These are phyloP conservation scores for Helianthus annuus DNA, from an alignment of 129 eudicot genomes.

Conservation along the genomic window DNA sequence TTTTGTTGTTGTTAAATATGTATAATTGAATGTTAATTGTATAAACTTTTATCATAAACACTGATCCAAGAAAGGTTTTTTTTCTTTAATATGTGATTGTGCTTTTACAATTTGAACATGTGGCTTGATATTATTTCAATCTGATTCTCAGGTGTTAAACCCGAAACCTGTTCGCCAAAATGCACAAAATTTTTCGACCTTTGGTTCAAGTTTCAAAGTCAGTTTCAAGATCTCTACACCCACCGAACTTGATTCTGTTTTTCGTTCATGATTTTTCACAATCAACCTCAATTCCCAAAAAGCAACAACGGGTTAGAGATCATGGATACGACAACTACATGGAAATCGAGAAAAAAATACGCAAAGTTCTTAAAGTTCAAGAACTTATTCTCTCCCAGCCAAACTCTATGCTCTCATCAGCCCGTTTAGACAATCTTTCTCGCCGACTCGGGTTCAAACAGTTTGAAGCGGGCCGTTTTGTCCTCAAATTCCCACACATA, in stretches of 20 bases:
- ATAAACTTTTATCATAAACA: no score
- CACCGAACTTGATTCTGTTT: not conserved
- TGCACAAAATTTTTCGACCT: slow-evolving; percentile 16
- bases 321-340: slow-evolving; percentile 85
- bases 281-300: slow-evolving; percentile 86
- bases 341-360: slow-evolving; percentile 84
- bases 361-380: slow-evolving; percentile 77
- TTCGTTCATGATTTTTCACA: slow-evolving; percentile 52
- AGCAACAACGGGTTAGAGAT: slow-evolving; percentile 72
- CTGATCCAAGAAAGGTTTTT: no score
- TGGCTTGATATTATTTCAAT: no score
- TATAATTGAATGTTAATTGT: no score
- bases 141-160: no score
- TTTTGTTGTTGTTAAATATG: no score
- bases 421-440: slow-evolving; percentile 72
- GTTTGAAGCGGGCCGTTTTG: slow-evolving; percentile 64
- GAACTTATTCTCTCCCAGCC: slow-evolving; percentile 75
- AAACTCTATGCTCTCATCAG: slow-evolving; percentile 57
- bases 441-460: slow-evolving; percentile 76
- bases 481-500: slow-evolving; percentile 84
- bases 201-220: slow-evolving; percentile 24
- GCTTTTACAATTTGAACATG: no score
- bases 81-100: no score
- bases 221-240: slow-evolving; percentile 3
- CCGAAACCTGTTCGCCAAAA: no score